These are phyloP conservation scores for Backusella luteola DNA, from an alignment of 192 early-diverging fungal species.

Conservation along the genomic window DNA sequence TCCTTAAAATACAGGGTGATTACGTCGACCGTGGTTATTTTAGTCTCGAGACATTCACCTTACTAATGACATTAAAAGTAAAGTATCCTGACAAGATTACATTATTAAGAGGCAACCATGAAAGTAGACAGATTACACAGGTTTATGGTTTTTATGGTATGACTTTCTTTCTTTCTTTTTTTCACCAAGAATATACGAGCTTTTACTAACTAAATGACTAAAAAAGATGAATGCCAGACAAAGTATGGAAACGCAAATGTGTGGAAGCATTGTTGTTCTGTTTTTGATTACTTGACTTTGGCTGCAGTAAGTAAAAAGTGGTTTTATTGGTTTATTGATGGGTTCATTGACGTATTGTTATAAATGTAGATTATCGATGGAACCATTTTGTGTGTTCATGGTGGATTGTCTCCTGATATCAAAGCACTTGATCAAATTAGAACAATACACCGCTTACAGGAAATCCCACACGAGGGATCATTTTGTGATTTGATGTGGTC, in stretches of 20 bases:
- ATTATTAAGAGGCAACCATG: constrained; percentile 94
- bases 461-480: constrained; percentile 93
- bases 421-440: constrained; percentile 91
- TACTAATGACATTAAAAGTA: constrained; percentile 92
- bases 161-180: too few species aligned
- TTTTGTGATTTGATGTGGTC: constrained; percentile 97
- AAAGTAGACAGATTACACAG: constrained; percentile 95
- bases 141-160: constrained; percentile 94
- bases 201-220: not conserved
- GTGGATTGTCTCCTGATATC: constrained; percentile 91
- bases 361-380: constrained; percentile 84
- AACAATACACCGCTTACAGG: constrained; percentile 93
- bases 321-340: not conserved
- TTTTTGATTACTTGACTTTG: constrained; percentile 90
- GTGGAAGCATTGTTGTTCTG: constrained; percentile 94
- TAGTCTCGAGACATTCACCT: constrained; percentile 93
- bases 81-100: constrained; percentile 97
- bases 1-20: constrained; percentile 67
- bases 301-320: constrained; percentile 68
- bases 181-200: too few species aligned
- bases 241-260: constrained; percentile 96
- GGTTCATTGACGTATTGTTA: not conserved
- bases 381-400: constrained; percentile 89
- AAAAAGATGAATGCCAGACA: constrained; percentile 84
- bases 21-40: constrained; percentile 99